phyloP scores from a whole-genome alignment of 2,329 filamentous ascomycete species.

The Passalora sequoiae region DNA sequence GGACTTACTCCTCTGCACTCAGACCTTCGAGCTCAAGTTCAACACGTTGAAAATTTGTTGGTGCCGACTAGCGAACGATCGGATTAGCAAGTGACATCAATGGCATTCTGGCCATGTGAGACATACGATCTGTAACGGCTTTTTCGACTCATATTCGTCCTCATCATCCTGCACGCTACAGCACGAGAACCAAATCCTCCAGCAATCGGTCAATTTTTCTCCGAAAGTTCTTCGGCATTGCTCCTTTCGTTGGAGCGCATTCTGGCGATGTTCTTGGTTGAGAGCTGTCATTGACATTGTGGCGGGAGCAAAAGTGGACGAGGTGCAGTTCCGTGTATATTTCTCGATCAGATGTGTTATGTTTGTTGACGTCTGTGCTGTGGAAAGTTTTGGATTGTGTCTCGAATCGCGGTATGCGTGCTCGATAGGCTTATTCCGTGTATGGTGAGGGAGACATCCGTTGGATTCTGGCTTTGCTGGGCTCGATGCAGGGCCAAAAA shows the following conservation, averaged over 20 bases:
- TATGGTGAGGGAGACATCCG: too few relatives aligned
- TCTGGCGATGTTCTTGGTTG: conserved; percentile 1
- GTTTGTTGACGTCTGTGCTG: neutral
- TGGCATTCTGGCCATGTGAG: neutral
- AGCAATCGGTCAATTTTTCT: conserved; percentile 17
- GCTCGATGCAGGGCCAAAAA: neutral
- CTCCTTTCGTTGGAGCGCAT: neutral
- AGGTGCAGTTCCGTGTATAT: neutral
- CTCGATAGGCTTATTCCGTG: too few relatives aligned
- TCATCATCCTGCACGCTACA: conserved; percentile 22
- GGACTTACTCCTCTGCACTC: too few relatives aligned
- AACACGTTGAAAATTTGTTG: too few relatives aligned
- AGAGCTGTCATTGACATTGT: neutral
- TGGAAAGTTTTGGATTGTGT: conserved; percentile 2
- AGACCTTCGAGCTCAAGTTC: too few relatives aligned
- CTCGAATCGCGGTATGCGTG: neutral
- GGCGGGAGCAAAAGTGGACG: neutral
- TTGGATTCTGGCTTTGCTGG: neutral
- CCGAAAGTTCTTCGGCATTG: too few relatives aligned
- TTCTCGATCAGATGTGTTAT: neutral
- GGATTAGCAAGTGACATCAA: too few relatives aligned
- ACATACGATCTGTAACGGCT: conserved; percentile 25
- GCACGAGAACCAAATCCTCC: conserved; percentile 22
- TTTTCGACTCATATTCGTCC: conserved; percentile 19
- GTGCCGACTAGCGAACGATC: too few relatives aligned